Evolutionary conservation across 2,329 filamentous ascomycete species (phyloP).

Genomic region (Emmonsiellopsis sp.): DNA sequence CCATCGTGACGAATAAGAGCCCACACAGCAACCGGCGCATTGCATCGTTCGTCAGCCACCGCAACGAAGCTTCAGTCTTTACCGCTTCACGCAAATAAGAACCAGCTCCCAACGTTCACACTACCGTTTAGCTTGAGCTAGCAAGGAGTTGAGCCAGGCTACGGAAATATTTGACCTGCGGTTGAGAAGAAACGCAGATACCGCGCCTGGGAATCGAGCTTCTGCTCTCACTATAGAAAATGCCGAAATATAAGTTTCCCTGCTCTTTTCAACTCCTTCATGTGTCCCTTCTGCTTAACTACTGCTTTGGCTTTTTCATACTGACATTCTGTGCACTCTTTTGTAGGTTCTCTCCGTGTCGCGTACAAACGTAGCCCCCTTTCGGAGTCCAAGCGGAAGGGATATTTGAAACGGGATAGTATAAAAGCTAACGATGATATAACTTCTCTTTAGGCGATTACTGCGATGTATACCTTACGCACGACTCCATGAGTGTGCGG

Average conservation of each 20-base stretch:
- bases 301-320: neutral
- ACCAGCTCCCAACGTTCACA: too few relatives aligned
- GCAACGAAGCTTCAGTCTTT: too few relatives aligned
- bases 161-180: neutral
- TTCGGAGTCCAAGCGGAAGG: slow-evolving; percentile 1
- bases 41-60: too few relatives aligned
- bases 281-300: neutral
- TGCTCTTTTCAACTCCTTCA: neutral
- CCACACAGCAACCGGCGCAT: too few relatives aligned
- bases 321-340: slow-evolving; percentile 54
- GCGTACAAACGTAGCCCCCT: slow-evolving; percentile 2
- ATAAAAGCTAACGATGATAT: slow-evolving; percentile 1
- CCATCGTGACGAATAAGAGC: too few relatives aligned
- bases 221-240: slow-evolving; percentile 39
- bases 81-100: too few relatives aligned
- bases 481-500: slow-evolving; percentile 99
- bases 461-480: slow-evolving; percentile 99
- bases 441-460: slow-evolving; percentile 61
- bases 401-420: neutral
- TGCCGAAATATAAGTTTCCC: slow-evolving; percentile 73
- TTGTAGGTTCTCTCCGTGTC: slow-evolving; percentile 42
- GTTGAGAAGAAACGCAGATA: neutral
- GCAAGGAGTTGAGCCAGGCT: too few relatives aligned
- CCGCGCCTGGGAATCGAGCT: neutral
- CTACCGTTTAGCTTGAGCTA: too few relatives aligned